Evolutionary conservation across 108 stramenopile species (phyloP).

Genomic region (Cylindrotheca fusiformis): DNA sequence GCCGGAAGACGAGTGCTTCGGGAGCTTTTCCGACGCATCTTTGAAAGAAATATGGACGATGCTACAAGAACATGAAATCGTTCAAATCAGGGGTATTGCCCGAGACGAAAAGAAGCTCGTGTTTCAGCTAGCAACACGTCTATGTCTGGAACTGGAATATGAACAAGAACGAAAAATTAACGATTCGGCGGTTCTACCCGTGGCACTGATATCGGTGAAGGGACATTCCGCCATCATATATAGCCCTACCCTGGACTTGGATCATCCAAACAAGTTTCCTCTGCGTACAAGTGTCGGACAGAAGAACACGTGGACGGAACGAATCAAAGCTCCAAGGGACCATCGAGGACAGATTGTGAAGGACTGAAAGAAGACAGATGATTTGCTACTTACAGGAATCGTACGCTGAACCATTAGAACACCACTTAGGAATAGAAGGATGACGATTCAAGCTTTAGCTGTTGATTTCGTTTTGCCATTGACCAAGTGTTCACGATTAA

Average conservation of each 20-base stretch:
- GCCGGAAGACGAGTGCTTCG: slow-evolving; percentile 27
- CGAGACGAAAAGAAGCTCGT: slow-evolving; percentile 18
- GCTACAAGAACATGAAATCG: slow-evolving; percentile 37
- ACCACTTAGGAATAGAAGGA: too few species aligned
- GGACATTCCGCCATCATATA: slow-evolving; percentile 33
- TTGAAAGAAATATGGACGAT: slow-evolving; percentile 10
- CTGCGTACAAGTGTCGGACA: slow-evolving; percentile 45
- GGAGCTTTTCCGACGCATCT: slow-evolving; percentile 31
- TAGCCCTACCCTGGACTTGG: slow-evolving; percentile 23
- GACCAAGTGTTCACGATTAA: too few species aligned
- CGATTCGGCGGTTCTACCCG: slow-evolving; percentile 11
- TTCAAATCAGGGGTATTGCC: slow-evolving; percentile 35
- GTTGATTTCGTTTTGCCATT: too few species aligned
- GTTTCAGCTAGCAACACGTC: slow-evolving; percentile 7
- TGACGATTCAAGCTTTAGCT: too few species aligned
- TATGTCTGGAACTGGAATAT: slow-evolving; percentile 29
- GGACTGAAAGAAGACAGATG: neutral
- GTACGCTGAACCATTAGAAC: too few species aligned
- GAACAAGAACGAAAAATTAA: slow-evolving; percentile 2
- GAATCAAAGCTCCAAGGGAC: slow-evolving; percentile 37
- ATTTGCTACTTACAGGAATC: too few species aligned
- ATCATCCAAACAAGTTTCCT: slow-evolving; percentile 30
- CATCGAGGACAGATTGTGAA: slow-evolving; percentile 45
- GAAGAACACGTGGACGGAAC: slow-evolving; percentile 30
- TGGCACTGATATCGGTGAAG: slow-evolving; percentile 24